Conservation (phyloP, 2,329 filamentous ascomycete genomes). For the Fusarium heterosporum region DNA sequence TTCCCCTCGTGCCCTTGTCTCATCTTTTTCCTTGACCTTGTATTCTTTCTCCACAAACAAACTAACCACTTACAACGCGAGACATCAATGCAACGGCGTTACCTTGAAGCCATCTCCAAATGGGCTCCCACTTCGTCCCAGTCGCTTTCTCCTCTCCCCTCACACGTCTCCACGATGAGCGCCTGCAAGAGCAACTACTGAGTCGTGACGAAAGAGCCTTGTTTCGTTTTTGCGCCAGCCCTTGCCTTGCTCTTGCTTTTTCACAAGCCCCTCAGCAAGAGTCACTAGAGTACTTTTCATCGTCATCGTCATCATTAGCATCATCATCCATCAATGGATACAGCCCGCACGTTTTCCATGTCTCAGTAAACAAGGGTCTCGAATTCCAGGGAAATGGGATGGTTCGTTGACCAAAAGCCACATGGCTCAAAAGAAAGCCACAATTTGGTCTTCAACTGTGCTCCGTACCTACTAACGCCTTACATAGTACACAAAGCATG, state of each 20-base stretch:
- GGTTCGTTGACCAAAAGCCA: conserved; percentile 29
- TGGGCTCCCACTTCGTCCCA: conserved; percentile 30
- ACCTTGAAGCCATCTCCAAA: conserved; percentile 46
- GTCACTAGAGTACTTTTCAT: background rate
- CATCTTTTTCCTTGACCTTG: conserved; percentile 38
- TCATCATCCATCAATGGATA: conserved; percentile 1
- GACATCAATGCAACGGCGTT: conserved; percentile 43
- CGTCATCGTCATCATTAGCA: conserved; percentile 23
- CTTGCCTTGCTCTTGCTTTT: background rate
- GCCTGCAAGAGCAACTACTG: conserved; percentile 21
- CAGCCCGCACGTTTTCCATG: conserved; percentile 16
- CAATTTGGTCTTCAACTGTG: conserved; percentile 6
- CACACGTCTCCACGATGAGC: conserved; percentile 27
- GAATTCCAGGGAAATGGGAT: conserved; percentile 25
- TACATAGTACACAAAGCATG: conserved; percentile 16
- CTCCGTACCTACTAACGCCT: conserved; percentile 7
- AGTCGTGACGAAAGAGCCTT: conserved; percentile 26
- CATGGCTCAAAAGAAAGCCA: conserved; percentile 33
- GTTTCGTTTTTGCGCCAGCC: conserved; percentile 24
- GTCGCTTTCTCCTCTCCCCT: conserved; percentile 25
- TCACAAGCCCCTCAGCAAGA: background rate
- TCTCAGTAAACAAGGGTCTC: conserved; percentile 33
- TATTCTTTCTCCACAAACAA: conserved; percentile 42
- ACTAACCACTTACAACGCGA: conserved; percentile 44
- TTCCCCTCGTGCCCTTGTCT: conserved; percentile 42